A percentile compares a stretch with the other conserved stretches of the same genome.
phyloP scores from a whole-genome alignment of 257 asterid genomes.

The Capsicum baccatum region DNA sequence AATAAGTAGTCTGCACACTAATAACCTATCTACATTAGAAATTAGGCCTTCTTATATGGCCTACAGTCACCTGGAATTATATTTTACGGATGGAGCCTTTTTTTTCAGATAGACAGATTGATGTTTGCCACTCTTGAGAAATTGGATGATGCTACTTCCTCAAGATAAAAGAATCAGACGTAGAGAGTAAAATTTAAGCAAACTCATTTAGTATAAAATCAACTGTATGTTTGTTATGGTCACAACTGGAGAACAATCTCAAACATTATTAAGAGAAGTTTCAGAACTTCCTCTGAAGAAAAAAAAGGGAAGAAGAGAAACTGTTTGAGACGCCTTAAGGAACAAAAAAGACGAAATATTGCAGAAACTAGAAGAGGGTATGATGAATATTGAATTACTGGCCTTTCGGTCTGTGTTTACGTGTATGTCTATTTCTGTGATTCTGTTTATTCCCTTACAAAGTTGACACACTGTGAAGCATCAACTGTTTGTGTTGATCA shows the following conservation, averaged over 20 bases:
- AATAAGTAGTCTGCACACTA: background rate
- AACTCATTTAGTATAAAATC: constrained; percentile 1
- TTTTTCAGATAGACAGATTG: background rate
- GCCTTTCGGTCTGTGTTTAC: background rate
- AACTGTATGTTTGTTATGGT: background rate
- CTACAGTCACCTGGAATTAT: background rate
- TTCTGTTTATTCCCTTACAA: background rate
- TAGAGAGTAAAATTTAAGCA: background rate
- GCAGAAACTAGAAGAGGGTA: constrained; percentile 1
- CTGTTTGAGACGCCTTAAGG: background rate
- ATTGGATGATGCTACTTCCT: background rate
- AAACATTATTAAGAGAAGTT: background rate
- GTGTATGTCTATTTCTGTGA: background rate
- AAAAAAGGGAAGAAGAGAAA: background rate
- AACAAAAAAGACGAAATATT: background rate
- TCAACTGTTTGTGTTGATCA: background rate
- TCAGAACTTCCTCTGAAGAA: background rate
- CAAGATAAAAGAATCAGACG: background rate
- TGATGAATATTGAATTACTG: background rate
- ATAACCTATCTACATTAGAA: background rate
- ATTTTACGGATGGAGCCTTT: background rate
- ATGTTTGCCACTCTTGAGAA: background rate
- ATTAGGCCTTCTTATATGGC: background rate
- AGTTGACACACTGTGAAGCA: background rate
- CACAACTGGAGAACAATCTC: constrained; percentile 5